These are phyloP conservation scores for Nicotiana obtusifolia DNA, from an alignment of 257 asterid species.

Conservation along the genomic window DNA sequence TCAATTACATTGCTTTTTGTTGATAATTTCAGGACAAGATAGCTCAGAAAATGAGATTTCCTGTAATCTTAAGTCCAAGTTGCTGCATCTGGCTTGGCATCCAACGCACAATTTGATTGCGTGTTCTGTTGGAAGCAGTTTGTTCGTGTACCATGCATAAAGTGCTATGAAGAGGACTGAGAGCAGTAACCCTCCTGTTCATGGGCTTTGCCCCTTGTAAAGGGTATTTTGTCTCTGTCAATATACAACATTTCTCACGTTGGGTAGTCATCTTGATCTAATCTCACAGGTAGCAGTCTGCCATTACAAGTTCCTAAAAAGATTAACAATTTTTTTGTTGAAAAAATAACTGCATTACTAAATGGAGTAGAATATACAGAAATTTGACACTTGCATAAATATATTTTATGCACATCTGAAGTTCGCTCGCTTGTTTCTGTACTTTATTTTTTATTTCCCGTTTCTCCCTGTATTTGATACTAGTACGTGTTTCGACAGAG, in stretches of 20 bases:
- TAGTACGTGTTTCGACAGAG: too few relatives aligned
- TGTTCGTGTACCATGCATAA: conserved; percentile 98
- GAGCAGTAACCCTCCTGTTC: neutral
- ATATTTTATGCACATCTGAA: neutral
- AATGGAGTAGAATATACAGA: neutral
- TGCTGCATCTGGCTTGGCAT: conserved; percentile 97
- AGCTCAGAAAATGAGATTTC: conserved; percentile 68
- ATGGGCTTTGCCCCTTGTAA: neutral
- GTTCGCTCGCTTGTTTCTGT: neutral
- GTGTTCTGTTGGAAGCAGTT: conserved; percentile 97
- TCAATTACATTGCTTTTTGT: neutral
- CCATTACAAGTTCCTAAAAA: neutral
- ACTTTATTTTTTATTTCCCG: neutral
- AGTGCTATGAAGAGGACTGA: conserved; percentile 11
- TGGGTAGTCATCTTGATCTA: neutral
- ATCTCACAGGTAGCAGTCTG: neutral
- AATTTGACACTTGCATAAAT: neutral
- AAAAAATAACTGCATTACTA: neutral
- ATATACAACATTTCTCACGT: neutral
- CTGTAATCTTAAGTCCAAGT: conserved; percentile 78
- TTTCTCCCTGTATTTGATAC: neutral
- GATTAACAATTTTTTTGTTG: neutral
- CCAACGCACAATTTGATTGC: conserved; percentile 92
- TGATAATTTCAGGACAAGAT: conserved; percentile 69
- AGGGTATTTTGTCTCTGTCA: neutral